Evolutionary conservation across 345 rosid genomes (phyloP).

Genomic region (Cardamine occulta): DNA sequence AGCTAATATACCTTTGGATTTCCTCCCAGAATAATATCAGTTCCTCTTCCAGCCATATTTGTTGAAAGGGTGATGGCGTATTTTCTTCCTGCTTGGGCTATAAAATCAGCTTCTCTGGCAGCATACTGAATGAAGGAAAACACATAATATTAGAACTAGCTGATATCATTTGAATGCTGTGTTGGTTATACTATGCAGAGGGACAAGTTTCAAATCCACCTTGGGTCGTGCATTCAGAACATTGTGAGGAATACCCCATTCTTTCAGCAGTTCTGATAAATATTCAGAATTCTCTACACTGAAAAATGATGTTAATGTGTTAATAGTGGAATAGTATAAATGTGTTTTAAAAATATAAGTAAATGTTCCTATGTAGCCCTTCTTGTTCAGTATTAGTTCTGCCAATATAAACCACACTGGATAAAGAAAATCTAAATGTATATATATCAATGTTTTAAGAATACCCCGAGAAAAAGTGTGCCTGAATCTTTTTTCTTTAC

Average conservation of each 20-base stretch:
- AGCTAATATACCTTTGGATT: conserved; percentile 72
- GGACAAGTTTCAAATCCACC: conserved; percentile 51
- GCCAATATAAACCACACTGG: not conserved
- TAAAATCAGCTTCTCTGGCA: conserved; percentile 89
- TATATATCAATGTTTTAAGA: conserved; percentile 2
- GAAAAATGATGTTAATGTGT: conserved; percentile 48
- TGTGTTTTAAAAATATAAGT: not conserved
- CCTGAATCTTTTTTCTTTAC: not conserved
- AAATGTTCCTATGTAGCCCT: not conserved
- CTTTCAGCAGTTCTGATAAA: conserved; percentile 81
- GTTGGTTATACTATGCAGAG: conserved; percentile 16
- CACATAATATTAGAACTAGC: conserved; percentile 16
- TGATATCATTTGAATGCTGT: conserved; percentile 15
- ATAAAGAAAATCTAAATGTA: not conserved
- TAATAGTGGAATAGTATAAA: conserved; percentile 9
- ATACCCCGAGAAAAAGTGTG: conserved; percentile 8
- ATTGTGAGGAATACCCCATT: conserved; percentile 83
- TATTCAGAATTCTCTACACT: conserved; percentile 95
- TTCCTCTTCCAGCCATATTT: conserved; percentile 99
- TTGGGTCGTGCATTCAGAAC: conserved; percentile 95
- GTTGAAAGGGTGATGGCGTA: conserved; percentile 94
- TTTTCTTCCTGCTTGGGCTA: conserved; percentile 95
- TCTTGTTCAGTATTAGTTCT: conserved; percentile 12
- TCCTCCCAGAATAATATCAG: conserved; percentile 96
- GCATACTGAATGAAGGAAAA: conserved; percentile 66